Evolutionary conservation across 345 rosid genomes (phyloP).

Genomic region (Sisymbrium altissimum): DNA sequence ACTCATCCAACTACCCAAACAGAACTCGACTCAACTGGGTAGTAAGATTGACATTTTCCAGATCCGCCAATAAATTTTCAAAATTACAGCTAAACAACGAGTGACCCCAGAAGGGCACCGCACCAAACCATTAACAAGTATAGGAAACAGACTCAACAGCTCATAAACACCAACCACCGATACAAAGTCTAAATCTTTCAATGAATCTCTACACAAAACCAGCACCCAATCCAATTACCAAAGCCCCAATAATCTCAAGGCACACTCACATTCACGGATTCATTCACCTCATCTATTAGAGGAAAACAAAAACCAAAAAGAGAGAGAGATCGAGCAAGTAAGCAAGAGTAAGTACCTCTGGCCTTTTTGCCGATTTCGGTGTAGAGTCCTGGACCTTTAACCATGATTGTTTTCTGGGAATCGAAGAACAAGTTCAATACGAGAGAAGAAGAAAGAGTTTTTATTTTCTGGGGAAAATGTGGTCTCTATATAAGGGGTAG

Average conservation of each 20-base stretch:
- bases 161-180: neutral
- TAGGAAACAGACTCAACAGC: too few species aligned
- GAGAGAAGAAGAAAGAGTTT: neutral
- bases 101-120: too few species aligned
- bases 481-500: constrained; percentile 7
- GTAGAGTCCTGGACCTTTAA: constrained; percentile 92
- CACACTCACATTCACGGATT: constrained; percentile 11
- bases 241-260: neutral
- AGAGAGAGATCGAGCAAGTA: too few species aligned
- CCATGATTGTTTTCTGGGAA: constrained; percentile 42
- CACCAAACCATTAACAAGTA: too few species aligned
- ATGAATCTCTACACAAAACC: neutral
- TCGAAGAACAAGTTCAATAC: neutral
- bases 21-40: too few species aligned
- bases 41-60: too few species aligned
- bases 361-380: constrained; percentile 89
- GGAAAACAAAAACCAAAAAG: neutral
- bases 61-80: constrained; percentile 10
- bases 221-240: neutral
- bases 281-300: neutral
- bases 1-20: too few species aligned
- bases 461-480: neutral
- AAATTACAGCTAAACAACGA: too few species aligned
- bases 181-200: neutral
- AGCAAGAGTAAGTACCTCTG: too few species aligned